These are phyloP conservation scores for Myxozyma udenii DNA, from an alignment of 805 yeast genomes.

Conservation along the genomic window DNA sequence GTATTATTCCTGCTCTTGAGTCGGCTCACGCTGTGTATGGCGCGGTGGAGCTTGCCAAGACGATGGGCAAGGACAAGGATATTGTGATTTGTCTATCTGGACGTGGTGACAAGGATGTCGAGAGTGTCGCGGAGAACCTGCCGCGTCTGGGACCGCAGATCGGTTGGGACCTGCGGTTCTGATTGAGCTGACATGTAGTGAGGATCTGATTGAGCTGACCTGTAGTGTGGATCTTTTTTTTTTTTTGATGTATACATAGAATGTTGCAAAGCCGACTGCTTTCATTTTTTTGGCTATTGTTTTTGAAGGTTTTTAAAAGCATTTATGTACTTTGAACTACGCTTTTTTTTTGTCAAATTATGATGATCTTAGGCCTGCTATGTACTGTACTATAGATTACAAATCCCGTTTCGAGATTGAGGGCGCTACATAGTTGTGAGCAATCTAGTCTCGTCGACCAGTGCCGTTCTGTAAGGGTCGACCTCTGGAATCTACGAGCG, in stretches of 20 bases:
- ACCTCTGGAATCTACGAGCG: slow-evolving; percentile 19
- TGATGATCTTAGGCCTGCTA: no score
- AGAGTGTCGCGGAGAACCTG: slow-evolving; percentile 90
- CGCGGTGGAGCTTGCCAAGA: slow-evolving; percentile 83
- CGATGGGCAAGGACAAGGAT: slow-evolving; percentile 72
- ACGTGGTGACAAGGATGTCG: slow-evolving; percentile 98
- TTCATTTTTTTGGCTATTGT: no score
- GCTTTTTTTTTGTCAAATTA: no score
- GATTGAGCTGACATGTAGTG: slow-evolving; percentile 32
- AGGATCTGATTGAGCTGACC: background rate
- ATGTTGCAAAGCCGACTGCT: no score
- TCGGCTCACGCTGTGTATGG: slow-evolving; percentile 95
- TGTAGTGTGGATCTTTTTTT: background rate
- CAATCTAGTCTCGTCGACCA: slow-evolving; percentile 4
- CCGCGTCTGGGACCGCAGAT: slow-evolving; percentile 87
- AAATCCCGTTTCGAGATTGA: no score
- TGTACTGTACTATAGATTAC: no score
- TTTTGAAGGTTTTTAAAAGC: no score
- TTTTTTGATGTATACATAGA: no score
- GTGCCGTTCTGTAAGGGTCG: slow-evolving; percentile 24
- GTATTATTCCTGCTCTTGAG: slow-evolving; percentile 97
- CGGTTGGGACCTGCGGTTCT: slow-evolving; percentile 94
- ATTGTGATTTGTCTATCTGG: slow-evolving; percentile 90
- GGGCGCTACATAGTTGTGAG: no score
- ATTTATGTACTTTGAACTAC: no score